Evolutionary conservation across 2,329 filamentous ascomycete genomes (phyloP).

Genomic region (Mycosphaerella sp.): DNA sequence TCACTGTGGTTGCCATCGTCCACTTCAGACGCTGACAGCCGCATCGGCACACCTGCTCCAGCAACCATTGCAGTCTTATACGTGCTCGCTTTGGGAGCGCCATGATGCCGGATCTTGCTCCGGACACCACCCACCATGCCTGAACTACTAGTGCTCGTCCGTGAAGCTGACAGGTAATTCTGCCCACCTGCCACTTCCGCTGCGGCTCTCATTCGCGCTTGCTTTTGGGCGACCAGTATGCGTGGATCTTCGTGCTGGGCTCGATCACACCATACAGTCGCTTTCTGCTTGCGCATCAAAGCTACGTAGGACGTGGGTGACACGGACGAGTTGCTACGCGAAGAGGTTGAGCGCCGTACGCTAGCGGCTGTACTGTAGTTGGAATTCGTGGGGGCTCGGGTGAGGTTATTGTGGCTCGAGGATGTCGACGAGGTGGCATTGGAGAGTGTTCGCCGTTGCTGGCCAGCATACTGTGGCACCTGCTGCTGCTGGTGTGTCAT

Average conservation of each 20-base stretch:
- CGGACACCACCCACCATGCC: slow-evolving; percentile 51
- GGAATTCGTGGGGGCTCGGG: slow-evolving; percentile 45
- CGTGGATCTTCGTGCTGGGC: slow-evolving; percentile 87
- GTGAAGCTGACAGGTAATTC: slow-evolving; percentile 25
- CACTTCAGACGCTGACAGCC: slow-evolving; percentile 90
- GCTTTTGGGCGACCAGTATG: slow-evolving; percentile 72
- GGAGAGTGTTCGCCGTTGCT: slow-evolving; percentile 53
- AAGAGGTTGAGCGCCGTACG: slow-evolving; percentile 70
- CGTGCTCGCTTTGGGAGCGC: slow-evolving; percentile 69
- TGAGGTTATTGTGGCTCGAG: slow-evolving; percentile 45
- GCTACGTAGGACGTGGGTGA: slow-evolving; percentile 80
- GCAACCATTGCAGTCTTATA: slow-evolving; percentile 71
- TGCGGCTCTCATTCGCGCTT: slow-evolving; percentile 79
- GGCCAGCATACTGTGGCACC: slow-evolving; percentile 14
- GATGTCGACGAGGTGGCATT: slow-evolving; percentile 67
- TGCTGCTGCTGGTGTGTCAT: slow-evolving; percentile 19
- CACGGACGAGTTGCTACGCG: slow-evolving; percentile 56
- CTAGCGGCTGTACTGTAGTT: slow-evolving; percentile 23
- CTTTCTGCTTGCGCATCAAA: slow-evolving; percentile 92
- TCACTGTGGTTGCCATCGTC: slow-evolving; percentile 74
- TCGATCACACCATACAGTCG: slow-evolving; percentile 96
- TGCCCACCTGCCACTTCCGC: slow-evolving; percentile 69
- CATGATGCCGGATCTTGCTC: slow-evolving; percentile 83
- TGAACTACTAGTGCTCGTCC: slow-evolving; percentile 32
- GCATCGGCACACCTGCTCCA: slow-evolving; percentile 79